Base-by-base conservation (phyloP, 2,329 filamentous ascomycete species). In the Ophiostoma tasmaniense region DNA sequence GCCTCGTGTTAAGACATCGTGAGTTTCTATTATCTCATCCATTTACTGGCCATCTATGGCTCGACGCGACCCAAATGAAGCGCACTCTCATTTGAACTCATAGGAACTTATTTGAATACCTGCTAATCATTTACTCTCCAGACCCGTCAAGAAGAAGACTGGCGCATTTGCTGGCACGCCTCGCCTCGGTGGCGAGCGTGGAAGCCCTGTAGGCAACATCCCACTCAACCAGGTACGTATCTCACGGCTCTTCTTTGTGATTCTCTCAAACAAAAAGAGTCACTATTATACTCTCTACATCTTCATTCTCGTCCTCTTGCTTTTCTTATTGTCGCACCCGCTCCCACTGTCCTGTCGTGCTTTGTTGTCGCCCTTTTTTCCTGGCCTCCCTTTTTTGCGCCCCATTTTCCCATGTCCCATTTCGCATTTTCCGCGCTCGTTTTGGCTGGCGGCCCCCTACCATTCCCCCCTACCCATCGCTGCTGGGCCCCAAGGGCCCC, bases 91-190 rank as follows among this genome's bases (percentile, higher is more conserved):
- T 45, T 45, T 45, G 42, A n/a, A n/a, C 5, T 20, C 17, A 45
- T 45, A n/a, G 20, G 17, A 45, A 6, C 7, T 59, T 3, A 59
- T 59, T 64, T 64, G 35, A 65, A 39, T 35, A 39, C n/a, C 52
- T 65, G 68, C 71, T 72, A 70, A 72, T 67, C 69, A 72, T 68
- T 67, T 74, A 66, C 73, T 72, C n/a, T 13, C 7, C 61, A 93
- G 90, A 73, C 90, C 90, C 62, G 84, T 89, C 78, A 93, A 93
- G 81, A 92, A 90, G 80, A 90, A 89, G 78, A 83, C 84, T 71
- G 86, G 87, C 73, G 86, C 87, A 73, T 85, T 87, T 73, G 89
- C 88, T 76, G 90, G 89, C 75, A 83, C 91, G 76, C 85, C 89
- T 76, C 86, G 87, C 75, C 79, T 82, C 73, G 84, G 84, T 80